Evolutionary conservation across 2,329 filamentous ascomycete genomes (phyloP).

Genomic region (Apiospora rasikravindrae): DNA sequence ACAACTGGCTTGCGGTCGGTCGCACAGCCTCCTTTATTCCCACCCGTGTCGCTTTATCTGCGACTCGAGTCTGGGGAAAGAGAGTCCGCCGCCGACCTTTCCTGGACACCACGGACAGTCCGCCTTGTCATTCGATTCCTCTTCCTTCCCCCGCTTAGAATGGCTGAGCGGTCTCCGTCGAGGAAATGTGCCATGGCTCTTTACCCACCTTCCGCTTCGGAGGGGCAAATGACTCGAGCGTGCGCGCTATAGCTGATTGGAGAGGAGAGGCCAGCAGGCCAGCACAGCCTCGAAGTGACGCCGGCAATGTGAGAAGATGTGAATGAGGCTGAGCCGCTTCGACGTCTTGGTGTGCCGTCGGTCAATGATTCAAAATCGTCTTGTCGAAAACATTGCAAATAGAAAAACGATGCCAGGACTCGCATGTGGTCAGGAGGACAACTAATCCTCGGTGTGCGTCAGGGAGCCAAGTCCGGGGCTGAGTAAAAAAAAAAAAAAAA

Average conservation of each 20-base stretch:
- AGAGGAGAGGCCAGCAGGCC: too few relatives aligned
- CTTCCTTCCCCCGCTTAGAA: not conserved
- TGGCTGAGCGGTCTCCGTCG: not conserved
- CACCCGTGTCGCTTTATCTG: not conserved
- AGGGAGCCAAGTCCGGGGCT: too few relatives aligned
- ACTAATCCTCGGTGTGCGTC: not conserved
- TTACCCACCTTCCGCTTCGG: too few relatives aligned
- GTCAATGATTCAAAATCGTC: not conserved
- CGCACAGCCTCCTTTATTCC: not conserved
- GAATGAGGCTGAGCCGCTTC: not conserved
- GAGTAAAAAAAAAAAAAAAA: too few relatives aligned
- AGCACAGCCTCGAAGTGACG: not conserved
- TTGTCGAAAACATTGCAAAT: too few relatives aligned
- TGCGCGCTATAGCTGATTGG: too few relatives aligned
- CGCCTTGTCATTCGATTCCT: not conserved
- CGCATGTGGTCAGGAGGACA: not conserved
- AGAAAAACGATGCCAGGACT: not conserved
- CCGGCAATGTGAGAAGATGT: not conserved
- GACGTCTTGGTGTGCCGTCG: not conserved
- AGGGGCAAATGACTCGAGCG: too few relatives aligned
- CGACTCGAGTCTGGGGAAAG: not conserved
- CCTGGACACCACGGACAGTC: not conserved
- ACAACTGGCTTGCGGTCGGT: not conserved
- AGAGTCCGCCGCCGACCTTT: not conserved
- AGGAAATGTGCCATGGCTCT: too few relatives aligned